Base-by-base conservation (phyloP, 2,329 filamentous ascomycete species). In the Pseudogymnoascus destructans region DNA sequence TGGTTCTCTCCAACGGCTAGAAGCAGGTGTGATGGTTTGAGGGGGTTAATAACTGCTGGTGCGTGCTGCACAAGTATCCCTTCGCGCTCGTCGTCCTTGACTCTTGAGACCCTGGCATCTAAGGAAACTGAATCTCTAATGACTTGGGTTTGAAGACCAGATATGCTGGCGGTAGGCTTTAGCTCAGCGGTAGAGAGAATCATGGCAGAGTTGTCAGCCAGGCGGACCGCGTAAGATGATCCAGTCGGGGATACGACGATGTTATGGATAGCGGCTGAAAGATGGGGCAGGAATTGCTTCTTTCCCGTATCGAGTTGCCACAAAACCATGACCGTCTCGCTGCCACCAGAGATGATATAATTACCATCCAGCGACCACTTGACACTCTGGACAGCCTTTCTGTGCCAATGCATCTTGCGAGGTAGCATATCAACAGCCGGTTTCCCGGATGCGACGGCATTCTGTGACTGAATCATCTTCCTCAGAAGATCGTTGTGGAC, bases 361-460 rank as follows among this genome's bases (percentile, higher is more conserved):
- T 95, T 90, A 89, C 92, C 91, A 77, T 98, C 93, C 64, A 78
- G 77, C 11, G 93, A 96, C 87, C 91, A 97, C 71, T 93, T 95
- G 59, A 95, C 77, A 8, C 88, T 80, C 65, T 87, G 85, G 7
- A 96, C 90, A 55, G 85, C 81, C 64, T 85, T 84, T 65, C 90
- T 81, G 71, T 98, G 93, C 93, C 93, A 98, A 70, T 97, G 93
- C 57, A 91, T 76, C 62, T 85, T 86, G 59, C 85, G 82, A 32
- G 38, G 80, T 71, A 64, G 74, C 73, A 66, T 73, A 70, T 57
- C 69, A 7, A 66, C 61, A 32, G 58, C 35, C 19, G 32, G 30
- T 7, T 59, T 55, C 9, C 62, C 65, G 35, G 63, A 58, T 6
- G 62, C 57, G 32, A 21, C 54, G 61, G 23, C 63, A 61, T 33